Evolutionary conservation across 768 basidiomycete species (phyloP).

Genomic region (Calvatia gigantea): DNA sequence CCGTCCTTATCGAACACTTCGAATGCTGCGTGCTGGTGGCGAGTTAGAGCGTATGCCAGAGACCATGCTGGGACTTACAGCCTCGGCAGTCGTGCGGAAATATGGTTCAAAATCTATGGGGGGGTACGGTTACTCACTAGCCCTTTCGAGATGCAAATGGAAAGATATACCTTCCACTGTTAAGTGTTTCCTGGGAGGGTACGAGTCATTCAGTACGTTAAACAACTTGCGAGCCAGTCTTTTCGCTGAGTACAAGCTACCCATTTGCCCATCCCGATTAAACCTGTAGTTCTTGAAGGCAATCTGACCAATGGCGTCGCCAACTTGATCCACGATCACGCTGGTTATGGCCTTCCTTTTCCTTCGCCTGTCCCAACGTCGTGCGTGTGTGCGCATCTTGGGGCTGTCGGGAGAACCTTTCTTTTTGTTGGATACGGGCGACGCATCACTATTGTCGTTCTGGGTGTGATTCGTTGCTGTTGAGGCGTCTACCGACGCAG

Average conservation of each 20-base stretch:
- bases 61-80: conserved; percentile 38
- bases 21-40: conserved; percentile 59
- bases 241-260: conserved; percentile 59
- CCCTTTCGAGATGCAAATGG: not conserved
- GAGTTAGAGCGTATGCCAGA: conserved; percentile 3
- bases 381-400: conserved; percentile 7
- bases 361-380: conserved; percentile 32
- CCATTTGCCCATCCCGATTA: conserved; percentile 37
- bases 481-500: conserved; percentile 34
- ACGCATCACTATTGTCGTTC: not conserved
- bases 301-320: conserved; percentile 66
- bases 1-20: conserved; percentile 73
- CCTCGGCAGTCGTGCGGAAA: conserved; percentile 68
- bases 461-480: conserved; percentile 12
- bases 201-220: conserved; percentile 52
- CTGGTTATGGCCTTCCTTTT: conserved; percentile 52
- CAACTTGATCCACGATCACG: conserved; percentile 70
- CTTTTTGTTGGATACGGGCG: conserved; percentile 9
- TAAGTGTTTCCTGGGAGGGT: conserved; percentile 58
- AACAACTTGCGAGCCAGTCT: conserved; percentile 69
- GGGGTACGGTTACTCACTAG: not conserved
- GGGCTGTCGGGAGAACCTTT: not conserved
- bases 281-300: conserved; percentile 65
- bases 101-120: conserved; percentile 71
- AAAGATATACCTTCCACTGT: conserved; percentile 55